Conservation (phyloP, 805 yeast species). For the Candida coquimbonensis region DNA sequence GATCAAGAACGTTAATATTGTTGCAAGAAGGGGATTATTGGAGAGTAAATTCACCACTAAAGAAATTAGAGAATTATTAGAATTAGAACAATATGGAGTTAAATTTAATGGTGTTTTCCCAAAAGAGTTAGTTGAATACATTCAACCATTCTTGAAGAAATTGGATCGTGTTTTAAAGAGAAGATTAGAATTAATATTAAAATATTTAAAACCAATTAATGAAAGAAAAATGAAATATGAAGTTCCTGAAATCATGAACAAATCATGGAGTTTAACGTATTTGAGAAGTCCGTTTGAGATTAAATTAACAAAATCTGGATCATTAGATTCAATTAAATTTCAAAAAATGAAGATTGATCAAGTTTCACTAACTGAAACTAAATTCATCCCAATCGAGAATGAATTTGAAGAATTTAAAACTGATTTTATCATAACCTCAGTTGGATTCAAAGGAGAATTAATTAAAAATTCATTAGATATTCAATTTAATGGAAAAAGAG, state of each 20-base stretch:
- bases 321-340: conserved; percentile 41
- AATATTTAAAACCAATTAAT: conserved; percentile 35
- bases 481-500: conserved; percentile 37
- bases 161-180: conserved; percentile 51
- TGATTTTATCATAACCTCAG: conserved; percentile 69
- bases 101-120: conserved; percentile 41
- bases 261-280: conserved; percentile 62
- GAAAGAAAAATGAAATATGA: conserved; percentile 19
- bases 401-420: conserved; percentile 30
- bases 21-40: conserved; percentile 79
- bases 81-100: conserved; percentile 43
- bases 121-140: conserved; percentile 2
- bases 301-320: conserved; percentile 28
- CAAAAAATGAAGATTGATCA: conserved; percentile 37
- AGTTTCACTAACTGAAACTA: conserved; percentile 25
- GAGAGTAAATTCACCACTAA: conserved; percentile 90
- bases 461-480: conserved; percentile 41
- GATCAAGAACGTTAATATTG: conserved; percentile 61
- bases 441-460: conserved; percentile 75
- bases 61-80: conserved; percentile 80
- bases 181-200: conserved; percentile 53
- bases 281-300: conserved; percentile 57
- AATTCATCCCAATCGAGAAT: conserved; percentile 19
- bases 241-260: conserved; percentile 10
- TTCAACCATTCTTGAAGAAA: conserved; percentile 23